Conservation (phyloP, 306 rosid species). For the Cajanus cajan region DNA sequence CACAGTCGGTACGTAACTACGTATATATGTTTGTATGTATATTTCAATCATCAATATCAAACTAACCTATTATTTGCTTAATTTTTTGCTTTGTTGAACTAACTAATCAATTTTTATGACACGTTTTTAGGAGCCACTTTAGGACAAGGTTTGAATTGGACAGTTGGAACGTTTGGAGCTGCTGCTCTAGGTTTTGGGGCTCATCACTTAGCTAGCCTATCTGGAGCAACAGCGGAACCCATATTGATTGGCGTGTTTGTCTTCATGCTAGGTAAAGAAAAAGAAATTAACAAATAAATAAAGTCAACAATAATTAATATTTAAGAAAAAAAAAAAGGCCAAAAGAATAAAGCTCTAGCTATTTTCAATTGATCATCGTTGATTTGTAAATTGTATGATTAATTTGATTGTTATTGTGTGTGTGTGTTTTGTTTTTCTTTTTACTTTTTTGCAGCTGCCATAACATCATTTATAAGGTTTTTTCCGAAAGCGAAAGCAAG, state of each 20-base stretch:
- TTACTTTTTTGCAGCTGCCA: constrained; percentile 52
- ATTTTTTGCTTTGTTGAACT: background rate
- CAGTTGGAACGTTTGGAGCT: constrained; percentile 68
- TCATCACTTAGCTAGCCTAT: constrained; percentile 69
- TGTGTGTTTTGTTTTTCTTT: background rate
- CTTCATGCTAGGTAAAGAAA: constrained; percentile 56
- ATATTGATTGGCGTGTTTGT: constrained; percentile 69
- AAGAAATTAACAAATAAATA: background rate
- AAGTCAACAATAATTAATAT: background rate
- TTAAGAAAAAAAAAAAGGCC: background rate
- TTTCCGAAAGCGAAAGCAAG: constrained; percentile 69
- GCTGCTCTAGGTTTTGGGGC: constrained; percentile 88
- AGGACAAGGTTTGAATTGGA: constrained; percentile 81
- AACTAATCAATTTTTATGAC: background rate
- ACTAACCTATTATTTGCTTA: background rate
- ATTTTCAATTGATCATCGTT: background rate
- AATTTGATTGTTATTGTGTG: background rate
- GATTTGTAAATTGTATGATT: background rate
- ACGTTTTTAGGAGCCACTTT: constrained; percentile 74
- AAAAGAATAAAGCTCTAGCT: background rate
- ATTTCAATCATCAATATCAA: background rate
- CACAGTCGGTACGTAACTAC: constrained; percentile 80
- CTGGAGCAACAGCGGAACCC: constrained; percentile 77
- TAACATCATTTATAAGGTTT: constrained; percentile 68
- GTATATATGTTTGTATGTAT: background rate